A percentile compares a stretch with the other conserved stretches of the same genome.
Conservation (phyloP, 768 basidiomycete species). For the Coprinopsis cinerea region DNA sequence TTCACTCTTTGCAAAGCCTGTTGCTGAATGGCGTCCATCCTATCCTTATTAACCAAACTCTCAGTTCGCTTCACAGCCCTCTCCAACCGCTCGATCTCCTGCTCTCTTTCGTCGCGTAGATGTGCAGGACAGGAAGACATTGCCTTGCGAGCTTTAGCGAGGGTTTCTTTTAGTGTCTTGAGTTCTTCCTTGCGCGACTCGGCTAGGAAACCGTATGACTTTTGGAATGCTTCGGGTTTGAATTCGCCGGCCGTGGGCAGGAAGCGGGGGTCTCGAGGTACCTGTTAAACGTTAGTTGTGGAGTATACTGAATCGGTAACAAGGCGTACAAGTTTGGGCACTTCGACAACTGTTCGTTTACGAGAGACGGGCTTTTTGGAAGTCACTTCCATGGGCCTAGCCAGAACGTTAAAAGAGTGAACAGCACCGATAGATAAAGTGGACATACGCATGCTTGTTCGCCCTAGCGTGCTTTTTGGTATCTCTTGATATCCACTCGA, state of each 20-base stretch:
- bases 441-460: slow-evolving; percentile 82
- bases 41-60: slow-evolving; percentile 69
- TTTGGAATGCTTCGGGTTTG: slow-evolving; percentile 55
- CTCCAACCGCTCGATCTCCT: slow-evolving; percentile 68
- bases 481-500: slow-evolving; percentile 33
- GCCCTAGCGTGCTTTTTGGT: slow-evolving; percentile 41
- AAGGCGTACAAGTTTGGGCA: slow-evolving; percentile 45
- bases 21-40: slow-evolving; percentile 62
- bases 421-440: not conserved
- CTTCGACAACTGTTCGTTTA: slow-evolving; percentile 61
- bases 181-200: slow-evolving; percentile 63
- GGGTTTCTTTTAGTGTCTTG: slow-evolving; percentile 51
- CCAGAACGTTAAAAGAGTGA: not conserved
- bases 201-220: slow-evolving; percentile 71
- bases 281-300: slow-evolving; percentile 35
- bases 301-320: slow-evolving; percentile 1
- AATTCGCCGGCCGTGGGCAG: slow-evolving; percentile 65
- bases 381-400: slow-evolving; percentile 73
- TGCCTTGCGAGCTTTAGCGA: slow-evolving; percentile 64
- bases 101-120: slow-evolving; percentile 51
- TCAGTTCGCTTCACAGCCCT: slow-evolving; percentile 69
- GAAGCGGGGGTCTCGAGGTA: slow-evolving; percentile 85
- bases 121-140: slow-evolving; percentile 56
- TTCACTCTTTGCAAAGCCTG: slow-evolving; percentile 53
- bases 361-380: slow-evolving; percentile 84